Base-by-base conservation (phyloP, 352 stramenopile genomes). In the Pythium oligandrum region DNA sequence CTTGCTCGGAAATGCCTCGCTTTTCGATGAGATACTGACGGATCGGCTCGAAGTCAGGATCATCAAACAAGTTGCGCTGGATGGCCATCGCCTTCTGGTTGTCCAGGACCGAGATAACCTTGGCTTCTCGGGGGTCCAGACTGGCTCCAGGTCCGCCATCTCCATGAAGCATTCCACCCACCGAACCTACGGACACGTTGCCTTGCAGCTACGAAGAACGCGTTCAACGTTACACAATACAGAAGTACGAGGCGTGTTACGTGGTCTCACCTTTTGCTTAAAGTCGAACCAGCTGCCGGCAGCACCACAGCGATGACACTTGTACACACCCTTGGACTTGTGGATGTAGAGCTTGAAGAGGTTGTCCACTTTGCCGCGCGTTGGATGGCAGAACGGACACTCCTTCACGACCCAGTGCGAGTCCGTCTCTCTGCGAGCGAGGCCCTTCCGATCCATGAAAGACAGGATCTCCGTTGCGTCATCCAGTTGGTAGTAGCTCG, bases 341-440 rank as follows among this genome's bases (percentile, higher is more conserved):
- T 92, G 76, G 52, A 96, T 81, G 65, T 96, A 96, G 53, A 96
- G 70, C 68, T 96, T 96, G 59, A 93, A 96, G 5, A 96, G 66
- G 59, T 96, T 96, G 68, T 92, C 80, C 7, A 63, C 40, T 53
- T 88, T 88, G 57, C 86, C 86, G 51, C 75, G 78, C 26, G 86
- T 91, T 32, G 80, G 46, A 44, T 93, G 81, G 62, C 88, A 96
- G 64, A 95, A 93, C n/a, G 85, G 86, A 48, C 86, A 96, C 53
- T 93, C 78, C 37, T 79, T 77, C 53, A 93, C 75, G 34, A 93
- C 60, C 17, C 85, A 86, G 61, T 95, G 84, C 55, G 83, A 73
- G 62, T 89, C 76, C 0, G 80, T 89, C 59, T 89, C 81, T 39
- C 78, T 76, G 45, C 72, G 55, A 11, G 53, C 51, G 49, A 95